Evolutionary conservation across 164 flowering plant genomes (phyloP).

Genomic region (Tetracentron sinense): DNA sequence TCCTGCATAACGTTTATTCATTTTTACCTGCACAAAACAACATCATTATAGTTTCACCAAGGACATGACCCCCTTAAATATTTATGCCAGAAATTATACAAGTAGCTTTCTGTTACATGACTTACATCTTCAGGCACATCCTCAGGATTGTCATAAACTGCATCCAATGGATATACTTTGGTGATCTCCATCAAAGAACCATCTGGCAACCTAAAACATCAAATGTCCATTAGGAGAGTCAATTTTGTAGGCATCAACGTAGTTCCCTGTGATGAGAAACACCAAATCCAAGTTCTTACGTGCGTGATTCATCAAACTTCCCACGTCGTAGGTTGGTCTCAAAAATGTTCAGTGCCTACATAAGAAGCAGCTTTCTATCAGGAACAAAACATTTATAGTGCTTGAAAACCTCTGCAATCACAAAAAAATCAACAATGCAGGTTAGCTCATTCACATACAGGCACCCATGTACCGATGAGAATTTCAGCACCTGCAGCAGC

Average conservation of each 20-base stretch:
- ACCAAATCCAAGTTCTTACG: conserved; percentile 41
- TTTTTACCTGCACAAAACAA: conserved; percentile 60
- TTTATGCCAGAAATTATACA: background rate
- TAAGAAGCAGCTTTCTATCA: background rate
- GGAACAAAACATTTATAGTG: background rate
- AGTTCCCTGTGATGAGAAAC: background rate
- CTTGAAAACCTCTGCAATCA: background rate
- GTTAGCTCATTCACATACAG: conserved; percentile 51
- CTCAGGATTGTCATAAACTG: conserved; percentile 75
- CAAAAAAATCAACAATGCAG: background rate
- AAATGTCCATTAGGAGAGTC: conserved; percentile 5
- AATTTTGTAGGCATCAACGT: background rate
- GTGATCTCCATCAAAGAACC: conserved; percentile 91
- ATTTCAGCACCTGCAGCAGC: conserved; percentile 99
- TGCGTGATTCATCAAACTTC: conserved; percentile 88
- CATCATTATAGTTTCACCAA: background rate
- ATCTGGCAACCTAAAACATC: conserved; percentile 70
- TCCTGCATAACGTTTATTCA: conserved; percentile 92
- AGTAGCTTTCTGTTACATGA: background rate
- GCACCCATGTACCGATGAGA: conserved; percentile 97
- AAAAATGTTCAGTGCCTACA: conserved; percentile 87
- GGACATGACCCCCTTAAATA: background rate
- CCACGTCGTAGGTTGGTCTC: conserved; percentile 91
- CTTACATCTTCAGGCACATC: conserved; percentile 98
- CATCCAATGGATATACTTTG: conserved; percentile 89